These are phyloP conservation scores for Centella asiatica DNA, from an alignment of 129 eudicot species.

Conservation along the genomic window DNA sequence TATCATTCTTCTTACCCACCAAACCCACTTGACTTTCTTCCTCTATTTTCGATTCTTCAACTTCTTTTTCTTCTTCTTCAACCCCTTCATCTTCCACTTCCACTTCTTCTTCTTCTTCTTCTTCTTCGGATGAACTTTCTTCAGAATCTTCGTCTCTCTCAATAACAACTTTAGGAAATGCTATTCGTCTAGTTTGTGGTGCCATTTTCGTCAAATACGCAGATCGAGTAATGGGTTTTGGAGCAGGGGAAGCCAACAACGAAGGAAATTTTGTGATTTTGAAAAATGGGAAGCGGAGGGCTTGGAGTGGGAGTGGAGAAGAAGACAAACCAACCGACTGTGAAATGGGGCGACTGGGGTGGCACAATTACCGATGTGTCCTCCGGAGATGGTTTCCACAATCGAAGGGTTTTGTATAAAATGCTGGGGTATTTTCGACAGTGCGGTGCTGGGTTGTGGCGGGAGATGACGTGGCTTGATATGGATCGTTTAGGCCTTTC, in stretches of 20 bases:
- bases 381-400: background rate
- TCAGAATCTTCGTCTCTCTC: conserved; percentile 64
- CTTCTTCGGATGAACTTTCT: conserved; percentile 55
- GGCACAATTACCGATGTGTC: conserved; percentile 8
- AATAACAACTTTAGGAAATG: conserved; percentile 61
- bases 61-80: conserved; percentile 19
- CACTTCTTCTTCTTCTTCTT: conserved; percentile 32
- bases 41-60: conserved; percentile 12
- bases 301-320: background rate
- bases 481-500: conserved; percentile 16
- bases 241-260: background rate
- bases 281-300: background rate
- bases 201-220: conserved; percentile 31
- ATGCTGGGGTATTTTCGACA: conserved; percentile 17
- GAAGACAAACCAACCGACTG: conserved; percentile 8
- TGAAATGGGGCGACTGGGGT: background rate
- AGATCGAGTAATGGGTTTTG: background rate
- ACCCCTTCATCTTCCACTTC: conserved; percentile 17
- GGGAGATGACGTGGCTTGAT: conserved; percentile 62
- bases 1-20: conserved; percentile 26
- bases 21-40: conserved; percentile 14
- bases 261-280: background rate
- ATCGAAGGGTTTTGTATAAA: background rate
- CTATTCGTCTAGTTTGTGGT: conserved; percentile 37
- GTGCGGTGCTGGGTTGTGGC: conserved; percentile 23